Base-by-base conservation (phyloP, 306 rosid genomes). In the Begonia loranthoides region DNA sequence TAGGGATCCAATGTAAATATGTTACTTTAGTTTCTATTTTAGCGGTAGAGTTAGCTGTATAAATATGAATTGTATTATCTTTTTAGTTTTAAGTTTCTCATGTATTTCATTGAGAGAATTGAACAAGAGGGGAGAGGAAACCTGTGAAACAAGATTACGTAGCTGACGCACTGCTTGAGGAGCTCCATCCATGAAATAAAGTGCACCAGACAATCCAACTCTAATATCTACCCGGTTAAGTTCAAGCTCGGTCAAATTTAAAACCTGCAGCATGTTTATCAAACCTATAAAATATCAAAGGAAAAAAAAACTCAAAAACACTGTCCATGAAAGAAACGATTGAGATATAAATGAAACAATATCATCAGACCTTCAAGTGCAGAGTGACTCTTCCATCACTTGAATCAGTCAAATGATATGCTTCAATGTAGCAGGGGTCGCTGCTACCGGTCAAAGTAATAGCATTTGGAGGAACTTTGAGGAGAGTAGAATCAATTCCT, bases 61-160 rank as follows among this genome's bases (percentile, higher is more conserved):
- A 28, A 28, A 28, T 28, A 28, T 28, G 36, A 28, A 28, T 28
- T 28, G 36, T 7, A 28, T 28, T 28, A 28, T 28, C 4, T 5
- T 28, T 28, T 28, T 28, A 28, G 36, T 7, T 28, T 28, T 8
- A 7, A 28, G 36, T 28, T 28, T 28, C 36, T 28, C 36, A 28
- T 3, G 6, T 28, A 28, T 28, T 28, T 28, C 6, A 28, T 28
- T 28, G 36, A 0, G 6, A 28, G 6, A 28, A 19, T 16, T 4
- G 19, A 40, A 62, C 59, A 65, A 51, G 54, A 55, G 41, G 17
- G 28, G 62, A 58, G 66, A 61, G 49, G 60, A 68, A 69, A 90
- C 97, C 99, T 90, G 99, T 21, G 99, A 90, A 66, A 83, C 95
- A 65, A 90, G 99, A 77, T 66, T 68, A 63, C 95, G 94, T 86